Evolutionary conservation across 495 filamentous ascomycete species (phyloP), one percentile per base, ranked within the genome.

Genomic region (Apodospora peruviana): DNA sequence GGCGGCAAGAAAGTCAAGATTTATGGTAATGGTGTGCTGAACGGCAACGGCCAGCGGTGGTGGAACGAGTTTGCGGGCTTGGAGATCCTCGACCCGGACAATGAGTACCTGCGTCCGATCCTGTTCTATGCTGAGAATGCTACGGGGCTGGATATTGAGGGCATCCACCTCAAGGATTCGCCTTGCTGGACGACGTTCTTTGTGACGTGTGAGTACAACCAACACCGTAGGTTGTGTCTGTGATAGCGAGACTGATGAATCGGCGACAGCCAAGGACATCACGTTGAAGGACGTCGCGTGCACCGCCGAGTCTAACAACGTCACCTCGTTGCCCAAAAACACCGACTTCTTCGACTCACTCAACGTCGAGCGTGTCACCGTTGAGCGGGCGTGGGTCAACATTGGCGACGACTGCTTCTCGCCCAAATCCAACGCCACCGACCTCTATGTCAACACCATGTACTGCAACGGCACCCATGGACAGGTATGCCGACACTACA

Each of bases 131-230:
- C 76, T 0, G 74, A 81, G 48, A 81, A 80, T 34, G 73, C 77
- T 4, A 82, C 77, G 0, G 67, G 74, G 12, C 48, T 82, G 5
- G 70, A 66, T 2, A 72, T 82, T 16, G 70, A 77, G 43, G 77
- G 78, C 17, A 78, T 80, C 51, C 77, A 73, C 4, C 64, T 79
- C 50, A 68, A 77, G 45, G 78, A 79, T 59, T 80, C 77, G 3
- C 77, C 78, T 0, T 80, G 77, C 61, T 82, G 78, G 78, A 79
- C 73, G 5, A 82, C 75, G 51, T 81, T 81, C 48, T 70, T 82
- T 22, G 71, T 81, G 8, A 66, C 69, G 9, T 75, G 57, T 62
- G 12, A 53, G 56, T 50, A 7, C n/a, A n/a, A n/a, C n/a, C 38
- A 10, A 3, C 22, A n/a, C 10, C 5, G n/a, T 18, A 2, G 10